Base-by-base conservation (phyloP, 2,329 filamentous ascomycete species). In the Pseudogymnoascus pannorum region DNA sequence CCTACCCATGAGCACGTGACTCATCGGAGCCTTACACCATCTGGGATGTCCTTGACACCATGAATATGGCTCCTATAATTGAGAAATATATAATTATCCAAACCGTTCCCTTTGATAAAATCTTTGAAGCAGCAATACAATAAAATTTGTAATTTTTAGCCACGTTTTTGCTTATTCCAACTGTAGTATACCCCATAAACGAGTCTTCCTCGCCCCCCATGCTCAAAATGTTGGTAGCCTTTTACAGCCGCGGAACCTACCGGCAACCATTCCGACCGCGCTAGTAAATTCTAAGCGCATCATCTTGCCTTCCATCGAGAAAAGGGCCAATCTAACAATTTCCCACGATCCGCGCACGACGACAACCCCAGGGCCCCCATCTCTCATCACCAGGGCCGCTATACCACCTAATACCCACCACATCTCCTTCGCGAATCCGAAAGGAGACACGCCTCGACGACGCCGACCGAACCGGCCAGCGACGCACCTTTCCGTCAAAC, bases 211-310 rank as follows among this genome's bases (percentile, higher is more conserved):
- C n/a, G 22, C 22, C 22, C n/a, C 40, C 42, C 42, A 51, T 51
- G 44, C 29, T 9, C 44, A 29, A 51, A 51, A 51, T 51, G 44
- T 29, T 8, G 14, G 44, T 51, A 29, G 44, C 44, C 24, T 51
- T 51, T 51, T 51, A 29, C 44, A 51, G 24, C 44, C 44, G 44
- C 44, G 44, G 44, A 51, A 51, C 44, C 44, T 51, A 51, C 44
- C 44, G 44, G 44, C 44, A 51, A 9, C 44, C 44, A 51, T 51
- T 26, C 54, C 54, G 54, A 38, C 54, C 29, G 54, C 54, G 54
- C 54, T 58, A 58, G 54, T 58, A 58, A 58, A 58, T 58, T 58
- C 54, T 58, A 35, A 58, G 54, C 29, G 54, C 54, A 38, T 38
- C 54, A 38, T 58, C 29, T 58, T 58, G 54, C 54, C 54, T 58